These are phyloP conservation scores for Kandelia obovata DNA, from an alignment of 345 rosid species.

Conservation along the genomic window DNA sequence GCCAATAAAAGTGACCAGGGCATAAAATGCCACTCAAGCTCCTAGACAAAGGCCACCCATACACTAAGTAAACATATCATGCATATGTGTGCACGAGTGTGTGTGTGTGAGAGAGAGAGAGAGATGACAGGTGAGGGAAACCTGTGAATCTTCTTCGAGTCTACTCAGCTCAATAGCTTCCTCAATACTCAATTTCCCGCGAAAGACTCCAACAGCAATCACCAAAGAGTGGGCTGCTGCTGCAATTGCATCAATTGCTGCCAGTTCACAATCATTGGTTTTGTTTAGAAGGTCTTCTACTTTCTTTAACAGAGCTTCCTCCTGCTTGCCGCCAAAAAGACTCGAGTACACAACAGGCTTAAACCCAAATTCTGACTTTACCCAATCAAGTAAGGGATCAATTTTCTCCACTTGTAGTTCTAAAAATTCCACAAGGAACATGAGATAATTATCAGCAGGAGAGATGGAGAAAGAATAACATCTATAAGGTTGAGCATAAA, in stretches of 20 bases:
- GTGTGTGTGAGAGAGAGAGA: background rate
- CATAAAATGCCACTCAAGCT: background rate
- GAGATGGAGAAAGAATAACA: background rate
- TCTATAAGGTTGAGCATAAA: background rate
- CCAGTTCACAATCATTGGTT: slow-evolving; percentile 73
- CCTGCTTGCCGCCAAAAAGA: slow-evolving; percentile 86
- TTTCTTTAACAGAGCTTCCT: slow-evolving; percentile 65
- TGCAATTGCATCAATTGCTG: slow-evolving; percentile 84
- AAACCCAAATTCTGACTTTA: slow-evolving; percentile 73
- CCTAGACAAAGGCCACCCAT: background rate
- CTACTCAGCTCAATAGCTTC: slow-evolving; percentile 82
- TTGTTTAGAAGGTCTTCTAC: slow-evolving; percentile 58
- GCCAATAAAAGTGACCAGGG: background rate
- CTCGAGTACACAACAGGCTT: slow-evolving; percentile 72
- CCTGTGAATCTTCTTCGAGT: slow-evolving; percentile 98
- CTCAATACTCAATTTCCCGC: slow-evolving; percentile 74
- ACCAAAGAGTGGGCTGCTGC: slow-evolving; percentile 77
- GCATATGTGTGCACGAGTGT: background rate
- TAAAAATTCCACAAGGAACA: slow-evolving; percentile 24
- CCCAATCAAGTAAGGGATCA: slow-evolving; percentile 84
- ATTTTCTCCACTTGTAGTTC: slow-evolving; percentile 76
- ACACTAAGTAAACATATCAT: background rate
- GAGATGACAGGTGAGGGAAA: slow-evolving; percentile 7
- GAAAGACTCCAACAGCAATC: slow-evolving; percentile 60
- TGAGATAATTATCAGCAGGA: background rate